Base-by-base conservation (phyloP, 1,284 basidiomycete genomes). In the Cystobasidium pallidum region DNA sequence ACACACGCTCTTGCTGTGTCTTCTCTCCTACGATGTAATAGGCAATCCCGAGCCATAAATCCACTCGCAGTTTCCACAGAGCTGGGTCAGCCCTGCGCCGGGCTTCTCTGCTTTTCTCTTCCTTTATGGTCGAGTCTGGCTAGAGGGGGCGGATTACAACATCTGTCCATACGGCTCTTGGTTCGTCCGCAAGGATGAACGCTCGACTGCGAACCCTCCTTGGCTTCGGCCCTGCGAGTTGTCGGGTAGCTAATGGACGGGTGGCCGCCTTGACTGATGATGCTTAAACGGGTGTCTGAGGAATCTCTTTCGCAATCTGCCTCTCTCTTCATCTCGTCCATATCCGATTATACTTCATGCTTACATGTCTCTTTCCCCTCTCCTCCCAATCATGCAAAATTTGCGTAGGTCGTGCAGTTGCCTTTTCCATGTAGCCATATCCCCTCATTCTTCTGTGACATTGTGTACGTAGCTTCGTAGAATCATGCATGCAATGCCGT, bases 31-130 rank as follows among this genome's bases (percentile, higher is more conserved):
- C 64, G 64, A 66, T 66, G 64, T 55, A 66, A 66, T 30, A 8
- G 64, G 64, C 64, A 55, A 24, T 55, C 64, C 64, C 64, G 64
- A 54, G 64, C 64, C 64, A 52, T 66, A 71, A 71, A 71, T 71
- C 68, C 68, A 71, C 68, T 71, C 68, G 68, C 68, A 71, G 68
- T 71, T 71, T 71, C 68, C 68, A 71, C 68, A 63, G 68, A 71
- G 36, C 34, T 52, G 55, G 68, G 68, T 71, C 68, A 71, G 55
- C 55, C 61, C 41, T 59, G 30, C 68, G 68, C 68, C 61, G 68
- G 68, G 55, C 55, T 71, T 71, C 68, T 52, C 36, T 54, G 41
- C 49, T 43, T 3, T 47, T 19, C 28, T 41, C 10, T 49, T 26
- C n/a, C 26, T 11, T 4, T 32, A 8, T 19, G 28, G n/a, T 2